phyloP scores from a whole-genome alignment of 371 early-diverging fungal genomes.

The Saksenaea oblongispora region DNA sequence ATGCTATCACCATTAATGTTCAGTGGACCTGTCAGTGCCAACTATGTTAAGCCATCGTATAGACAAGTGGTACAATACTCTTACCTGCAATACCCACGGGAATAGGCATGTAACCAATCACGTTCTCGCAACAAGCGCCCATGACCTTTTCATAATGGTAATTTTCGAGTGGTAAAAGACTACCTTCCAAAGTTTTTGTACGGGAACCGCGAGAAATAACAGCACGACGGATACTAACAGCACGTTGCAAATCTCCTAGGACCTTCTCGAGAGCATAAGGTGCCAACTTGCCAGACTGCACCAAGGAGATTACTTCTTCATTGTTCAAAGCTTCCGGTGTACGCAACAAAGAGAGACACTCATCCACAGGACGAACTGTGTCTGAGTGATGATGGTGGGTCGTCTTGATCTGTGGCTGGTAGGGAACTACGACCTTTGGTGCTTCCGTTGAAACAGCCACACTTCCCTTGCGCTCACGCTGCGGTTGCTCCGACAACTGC shows the following conservation, averaged over 20 bases:
- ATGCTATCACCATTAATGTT: constrained; percentile 76
- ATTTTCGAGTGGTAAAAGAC: constrained; percentile 74
- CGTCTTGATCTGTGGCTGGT: constrained; percentile 11
- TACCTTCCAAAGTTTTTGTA: constrained; percentile 63
- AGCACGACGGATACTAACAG: constrained; percentile 81
- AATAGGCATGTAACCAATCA: constrained; percentile 92
- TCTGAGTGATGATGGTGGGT: constrained; percentile 16
- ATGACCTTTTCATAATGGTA: constrained; percentile 89
- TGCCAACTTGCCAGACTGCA: constrained; percentile 73
- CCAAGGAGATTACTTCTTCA: constrained; percentile 76
- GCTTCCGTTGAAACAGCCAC: neutral
- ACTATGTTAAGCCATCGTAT: neutral
- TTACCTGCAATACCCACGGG: constrained; percentile 88
- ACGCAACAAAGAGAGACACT: constrained; percentile 58
- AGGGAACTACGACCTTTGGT: neutral
- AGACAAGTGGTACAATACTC: neutral
- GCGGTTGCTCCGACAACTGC: constrained; percentile 6
- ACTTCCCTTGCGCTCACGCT: constrained; percentile 4
- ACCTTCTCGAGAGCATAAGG: constrained; percentile 86
- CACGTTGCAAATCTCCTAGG: constrained; percentile 75
- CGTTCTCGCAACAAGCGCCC: constrained; percentile 96
- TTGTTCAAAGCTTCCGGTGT: constrained; percentile 58
- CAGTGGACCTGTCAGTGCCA: constrained; percentile 63
- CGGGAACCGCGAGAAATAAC: constrained; percentile 68
- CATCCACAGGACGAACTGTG: constrained; percentile 47